phyloP scores from a whole-genome alignment of 768 basidiomycete genomes.

The Fomitopsis pulvina region DNA sequence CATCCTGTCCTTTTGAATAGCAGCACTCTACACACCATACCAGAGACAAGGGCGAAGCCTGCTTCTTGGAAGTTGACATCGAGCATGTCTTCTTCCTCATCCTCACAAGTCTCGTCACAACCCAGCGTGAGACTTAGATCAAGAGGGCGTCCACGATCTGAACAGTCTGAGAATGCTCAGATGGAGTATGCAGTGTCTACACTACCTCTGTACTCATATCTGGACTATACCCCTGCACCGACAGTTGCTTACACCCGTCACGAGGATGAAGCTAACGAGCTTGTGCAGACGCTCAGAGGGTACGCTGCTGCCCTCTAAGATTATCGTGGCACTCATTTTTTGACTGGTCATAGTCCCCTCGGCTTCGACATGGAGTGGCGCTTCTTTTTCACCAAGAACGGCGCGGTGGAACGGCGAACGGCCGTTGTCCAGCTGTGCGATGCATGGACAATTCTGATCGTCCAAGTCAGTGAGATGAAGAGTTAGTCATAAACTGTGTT shows the following conservation, averaged over 20 bases:
- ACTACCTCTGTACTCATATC: slow-evolving; percentile 33
- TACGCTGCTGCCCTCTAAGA: slow-evolving; percentile 12
- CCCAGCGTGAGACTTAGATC: too few relatives aligned
- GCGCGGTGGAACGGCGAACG: slow-evolving; percentile 25
- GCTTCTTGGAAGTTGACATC: not conserved
- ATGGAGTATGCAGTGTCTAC: not conserved
- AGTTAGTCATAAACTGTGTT: slow-evolving; percentile 21
- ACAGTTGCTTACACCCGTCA: slow-evolving; percentile 32
- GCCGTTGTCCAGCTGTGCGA: slow-evolving; percentile 44
- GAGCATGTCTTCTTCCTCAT: not conserved
- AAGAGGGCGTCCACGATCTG: too few relatives aligned
- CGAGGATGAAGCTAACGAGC: slow-evolving; percentile 36
- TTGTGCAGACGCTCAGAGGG: slow-evolving; percentile 32
- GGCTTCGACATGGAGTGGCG: slow-evolving; percentile 51
- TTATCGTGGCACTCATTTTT: not conserved
- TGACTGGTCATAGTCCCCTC: slow-evolving; percentile 28
- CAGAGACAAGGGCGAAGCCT: too few relatives aligned
- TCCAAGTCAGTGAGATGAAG: slow-evolving; percentile 44
- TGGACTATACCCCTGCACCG: slow-evolving; percentile 27
- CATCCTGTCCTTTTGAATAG: not conserved
- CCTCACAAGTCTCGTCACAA: too few relatives aligned
- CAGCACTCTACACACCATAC: not conserved
- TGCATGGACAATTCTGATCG: slow-evolving; percentile 33
- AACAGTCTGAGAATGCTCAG: too few relatives aligned
- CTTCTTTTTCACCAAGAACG: slow-evolving; percentile 25